These are phyloP conservation scores for Ogataea glucozyma DNA, from an alignment of 805 yeast genomes.

Conservation along the genomic window DNA sequence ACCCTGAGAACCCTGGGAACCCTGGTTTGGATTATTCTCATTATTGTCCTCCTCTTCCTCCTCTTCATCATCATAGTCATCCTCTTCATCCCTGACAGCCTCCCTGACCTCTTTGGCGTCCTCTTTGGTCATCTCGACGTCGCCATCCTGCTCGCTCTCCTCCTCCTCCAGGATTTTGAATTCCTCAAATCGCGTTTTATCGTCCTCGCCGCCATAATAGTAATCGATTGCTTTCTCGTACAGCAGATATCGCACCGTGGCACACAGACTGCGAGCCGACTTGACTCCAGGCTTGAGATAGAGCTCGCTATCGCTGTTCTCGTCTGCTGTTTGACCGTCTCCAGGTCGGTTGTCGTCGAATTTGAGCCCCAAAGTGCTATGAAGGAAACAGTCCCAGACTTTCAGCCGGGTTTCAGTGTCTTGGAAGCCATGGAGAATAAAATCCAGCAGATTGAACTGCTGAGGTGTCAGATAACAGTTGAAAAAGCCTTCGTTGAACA, in stretches of 20 bases:
- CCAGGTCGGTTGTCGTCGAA: slow-evolving; percentile 30
- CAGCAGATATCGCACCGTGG: slow-evolving; percentile 64
- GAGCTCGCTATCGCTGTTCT: slow-evolving; percentile 34
- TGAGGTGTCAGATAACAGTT: slow-evolving; percentile 54
- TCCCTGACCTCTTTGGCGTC: slow-evolving; percentile 8
- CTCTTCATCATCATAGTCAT: slow-evolving; percentile 36
- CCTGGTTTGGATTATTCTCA: too few relatives aligned
- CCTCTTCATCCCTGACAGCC: slow-evolving; percentile 31
- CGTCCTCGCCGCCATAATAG: slow-evolving; percentile 18
- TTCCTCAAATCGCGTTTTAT: slow-evolving; percentile 14
- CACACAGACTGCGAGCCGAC: slow-evolving; percentile 56
- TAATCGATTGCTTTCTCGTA: slow-evolving; percentile 70
- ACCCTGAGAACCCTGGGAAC: too few relatives aligned
- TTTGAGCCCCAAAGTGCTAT: slow-evolving; percentile 37
- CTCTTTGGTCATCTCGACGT: slow-evolving; percentile 22
- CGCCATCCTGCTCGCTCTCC: slow-evolving; percentile 30
- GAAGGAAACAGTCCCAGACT: slow-evolving; percentile 49
- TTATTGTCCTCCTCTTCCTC: slow-evolving; percentile 24
- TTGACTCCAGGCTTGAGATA: slow-evolving; percentile 48
- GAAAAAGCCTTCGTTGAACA: slow-evolving; percentile 42
- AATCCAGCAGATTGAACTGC: slow-evolving; percentile 52
- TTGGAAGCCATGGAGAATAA: slow-evolving; percentile 40
- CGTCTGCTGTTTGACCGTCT: slow-evolving; percentile 15
- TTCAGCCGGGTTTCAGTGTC: slow-evolving; percentile 9
- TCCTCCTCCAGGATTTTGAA: slow-evolving; percentile 33